These are phyloP conservation scores for Metschnikowia similis DNA, from an alignment of 805 yeast genomes.

Conservation along the genomic window DNA sequence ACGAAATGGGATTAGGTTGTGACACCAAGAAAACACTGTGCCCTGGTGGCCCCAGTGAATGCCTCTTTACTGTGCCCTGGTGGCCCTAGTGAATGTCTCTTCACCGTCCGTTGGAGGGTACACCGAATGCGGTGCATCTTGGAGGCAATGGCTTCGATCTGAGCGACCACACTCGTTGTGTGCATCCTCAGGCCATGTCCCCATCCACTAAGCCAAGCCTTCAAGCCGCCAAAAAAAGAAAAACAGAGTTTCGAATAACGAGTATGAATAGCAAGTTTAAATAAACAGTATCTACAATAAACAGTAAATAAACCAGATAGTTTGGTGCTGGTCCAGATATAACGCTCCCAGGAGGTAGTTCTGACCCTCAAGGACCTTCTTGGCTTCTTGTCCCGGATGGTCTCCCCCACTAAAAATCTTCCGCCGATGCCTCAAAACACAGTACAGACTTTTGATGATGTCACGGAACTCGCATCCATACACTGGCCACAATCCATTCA, in stretches of 20 bases:
- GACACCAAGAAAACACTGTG: constrained; percentile 42
- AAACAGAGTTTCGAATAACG: constrained; percentile 5
- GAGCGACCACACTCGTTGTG: constrained; percentile 32
- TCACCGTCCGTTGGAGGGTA: constrained; percentile 41
- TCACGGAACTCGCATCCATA: constrained; percentile 41
- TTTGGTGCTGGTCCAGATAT: constrained; percentile 35
- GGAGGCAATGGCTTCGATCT: constrained; percentile 37
- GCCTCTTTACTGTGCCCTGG: too few species aligned
- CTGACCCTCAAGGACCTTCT: constrained; percentile 52
- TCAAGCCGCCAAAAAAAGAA: constrained; percentile 37
- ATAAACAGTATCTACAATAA: too few species aligned
- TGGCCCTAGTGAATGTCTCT: too few species aligned
- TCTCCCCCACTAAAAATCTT: constrained; percentile 36
- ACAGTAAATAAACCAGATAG: constrained; percentile 22
- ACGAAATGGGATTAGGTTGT: constrained; percentile 37
- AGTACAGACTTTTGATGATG: constrained; percentile 26
- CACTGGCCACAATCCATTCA: constrained; percentile 55
- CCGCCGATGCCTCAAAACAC: constrained; percentile 45
- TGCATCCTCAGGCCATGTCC: constrained; percentile 39
- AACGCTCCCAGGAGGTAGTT: constrained; percentile 48
- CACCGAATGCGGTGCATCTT: constrained; percentile 35
- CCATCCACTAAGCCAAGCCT: constrained; percentile 46
- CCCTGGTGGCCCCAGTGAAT: constrained; percentile 38
- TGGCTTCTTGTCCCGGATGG: constrained; percentile 22
- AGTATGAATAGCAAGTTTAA: too few species aligned